Percentiles rank a stretch among this genome's conserved stretches.
Evolutionary conservation across 805 yeast species (phyloP).

Genomic region (Yamadazyma sp.): DNA sequence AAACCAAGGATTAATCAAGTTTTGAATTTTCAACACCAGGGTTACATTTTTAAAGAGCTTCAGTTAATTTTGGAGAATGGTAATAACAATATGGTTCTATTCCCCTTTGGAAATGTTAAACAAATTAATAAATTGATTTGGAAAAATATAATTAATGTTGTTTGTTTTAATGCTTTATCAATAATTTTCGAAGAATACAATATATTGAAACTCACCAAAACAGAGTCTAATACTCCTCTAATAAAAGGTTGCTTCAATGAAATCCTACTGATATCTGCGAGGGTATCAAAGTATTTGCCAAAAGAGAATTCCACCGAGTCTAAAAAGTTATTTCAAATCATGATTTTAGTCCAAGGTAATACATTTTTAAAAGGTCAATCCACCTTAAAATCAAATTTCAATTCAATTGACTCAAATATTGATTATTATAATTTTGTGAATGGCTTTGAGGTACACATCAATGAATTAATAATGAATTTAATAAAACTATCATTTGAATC

Average conservation of each 20-base stretch:
- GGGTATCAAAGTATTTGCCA: constrained; percentile 8
- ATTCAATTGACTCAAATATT: constrained; percentile 9
- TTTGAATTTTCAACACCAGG: constrained; percentile 3
- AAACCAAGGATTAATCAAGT: neutral
- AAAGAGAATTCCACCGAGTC: constrained; percentile 8
- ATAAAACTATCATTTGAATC: constrained; percentile 3
- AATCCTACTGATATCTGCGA: constrained; percentile 8
- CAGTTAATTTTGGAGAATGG: neutral
- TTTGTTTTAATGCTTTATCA: constrained; percentile 17
- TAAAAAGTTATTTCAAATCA: constrained; percentile 11
- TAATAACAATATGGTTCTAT: neutral
- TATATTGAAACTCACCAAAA: constrained; percentile 11
- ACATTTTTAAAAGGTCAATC: constrained; percentile 2
- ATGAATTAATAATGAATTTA: constrained; percentile 1
- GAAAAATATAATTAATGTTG: constrained; percentile 11
- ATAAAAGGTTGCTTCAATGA: constrained; percentile 17
- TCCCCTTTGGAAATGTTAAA: constrained; percentile 4
- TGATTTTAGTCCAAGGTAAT: constrained; percentile 13
- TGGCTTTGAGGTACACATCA: constrained; percentile 7
- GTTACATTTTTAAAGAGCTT: neutral
- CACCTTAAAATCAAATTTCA: constrained; percentile 3
- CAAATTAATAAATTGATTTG: constrained; percentile 7
- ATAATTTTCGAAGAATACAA: constrained; percentile 18
- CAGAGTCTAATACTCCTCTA: constrained; percentile 8
- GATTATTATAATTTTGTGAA: constrained; percentile 12